Evolutionary conservation across 2,329 filamentous ascomycete genomes (phyloP), one percentile per base, ranked within the genome.

Genomic region (Talaromyces rugulosus): DNA sequence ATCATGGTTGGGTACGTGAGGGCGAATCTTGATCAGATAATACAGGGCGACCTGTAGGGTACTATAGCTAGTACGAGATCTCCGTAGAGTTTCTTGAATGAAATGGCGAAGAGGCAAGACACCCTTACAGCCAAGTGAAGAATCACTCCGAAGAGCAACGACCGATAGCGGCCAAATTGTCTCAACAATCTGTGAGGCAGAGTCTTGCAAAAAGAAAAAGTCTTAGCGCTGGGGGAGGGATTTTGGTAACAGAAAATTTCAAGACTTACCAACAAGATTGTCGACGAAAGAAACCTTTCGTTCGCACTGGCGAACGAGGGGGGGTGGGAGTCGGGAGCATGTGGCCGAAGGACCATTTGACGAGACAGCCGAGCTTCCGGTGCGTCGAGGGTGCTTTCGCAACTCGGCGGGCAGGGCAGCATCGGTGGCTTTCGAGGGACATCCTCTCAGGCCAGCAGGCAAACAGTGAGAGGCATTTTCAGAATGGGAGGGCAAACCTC

Each of bases 1-100:
- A 76, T 96, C 90, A 69, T 86, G 85, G 66, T 85, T 87, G 14
- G 92, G 93, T 59, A 99, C 87, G 77, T 92, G 91, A 27, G 91
- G 86, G 80, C 96, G 96, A 76, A 99, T 93, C 69, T 98, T 84
- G 71, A 99, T 89, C 71, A 99, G 81, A 75, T 99, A 99, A 77
- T 97, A 99, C 65, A 99, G 82, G 30, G 95, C 94, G 64, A 99
- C 95, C 78, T 98, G 95, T 60, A 99, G 82, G 33, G 95, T 99
- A 63, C 94, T 98, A 80, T 97, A 99, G 80, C 93, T 97, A 51
- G 95, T 96, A 71, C 94, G 89, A 64, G 95, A 99, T 70, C 95
- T 88, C 69, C 93, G 90, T 67, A 99, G 83, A 23, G 95, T 98
- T 82, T 98, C 95, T 78, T 98, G 93, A 70, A 99, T 98, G 75